Percentiles rank a stretch among this genome's conserved stretches.
These are phyloP conservation scores for Gossypium thurberi DNA, from an alignment of 345 rosid species.

Conservation along the genomic window DNA sequence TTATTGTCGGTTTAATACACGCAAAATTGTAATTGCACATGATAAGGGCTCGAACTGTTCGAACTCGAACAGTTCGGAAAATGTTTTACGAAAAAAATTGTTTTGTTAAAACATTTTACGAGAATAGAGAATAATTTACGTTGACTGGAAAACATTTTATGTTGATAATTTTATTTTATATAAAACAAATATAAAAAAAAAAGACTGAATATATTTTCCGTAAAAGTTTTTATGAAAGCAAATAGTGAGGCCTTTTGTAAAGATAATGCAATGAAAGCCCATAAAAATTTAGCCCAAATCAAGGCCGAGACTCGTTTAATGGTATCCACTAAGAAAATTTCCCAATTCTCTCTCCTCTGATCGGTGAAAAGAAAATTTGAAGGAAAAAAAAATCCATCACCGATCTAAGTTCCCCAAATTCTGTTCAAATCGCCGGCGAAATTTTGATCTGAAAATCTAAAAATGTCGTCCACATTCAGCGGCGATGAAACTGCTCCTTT, in stretches of 20 bases:
- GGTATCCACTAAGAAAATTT: background rate
- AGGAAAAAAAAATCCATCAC: too few species aligned
- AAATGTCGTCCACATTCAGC: constrained; percentile 28
- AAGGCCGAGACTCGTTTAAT: too few species aligned
- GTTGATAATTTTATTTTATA: too few species aligned
- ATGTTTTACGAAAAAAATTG: too few species aligned
- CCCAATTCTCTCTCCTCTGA: background rate
- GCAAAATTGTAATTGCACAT: background rate
- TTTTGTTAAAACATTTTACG: too few species aligned
- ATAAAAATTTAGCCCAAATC: background rate
- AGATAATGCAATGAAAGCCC: background rate
- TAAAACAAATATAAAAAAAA: too few species aligned
- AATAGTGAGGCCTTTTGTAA: background rate
- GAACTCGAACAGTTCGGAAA: too few species aligned
- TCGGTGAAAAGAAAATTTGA: background rate
- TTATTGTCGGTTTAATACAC: background rate
- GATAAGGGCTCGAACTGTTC: too few species aligned
- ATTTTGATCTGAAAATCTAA: background rate
- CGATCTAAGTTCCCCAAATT: background rate
- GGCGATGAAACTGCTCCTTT: constrained; percentile 44
- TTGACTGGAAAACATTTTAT: too few species aligned
- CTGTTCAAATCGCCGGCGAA: background rate
- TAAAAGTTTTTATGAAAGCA: too few species aligned
- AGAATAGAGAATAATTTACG: too few species aligned
- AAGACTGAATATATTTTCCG: too few species aligned